phyloP scores from a whole-genome alignment of 164 flowering plant species.

The Taxillus chinensis region DNA sequence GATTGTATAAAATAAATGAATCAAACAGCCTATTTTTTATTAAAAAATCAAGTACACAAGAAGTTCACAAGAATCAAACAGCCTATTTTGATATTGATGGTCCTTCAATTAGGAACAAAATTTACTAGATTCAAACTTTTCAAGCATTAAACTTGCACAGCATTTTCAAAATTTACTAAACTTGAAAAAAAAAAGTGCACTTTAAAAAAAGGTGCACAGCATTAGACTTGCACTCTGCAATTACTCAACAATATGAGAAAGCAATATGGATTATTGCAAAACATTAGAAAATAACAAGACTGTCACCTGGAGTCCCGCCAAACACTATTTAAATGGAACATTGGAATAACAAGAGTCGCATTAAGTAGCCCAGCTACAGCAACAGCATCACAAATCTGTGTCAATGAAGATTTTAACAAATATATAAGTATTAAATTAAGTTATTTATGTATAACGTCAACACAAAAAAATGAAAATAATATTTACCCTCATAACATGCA shows the following conservation, averaged over 20 bases:
- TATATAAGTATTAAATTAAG: neutral
- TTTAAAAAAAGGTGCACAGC: too few relatives aligned
- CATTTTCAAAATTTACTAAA: too few relatives aligned
- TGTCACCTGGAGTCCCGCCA: constrained; percentile 79
- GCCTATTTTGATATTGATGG: too few relatives aligned
- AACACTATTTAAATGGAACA: constrained; percentile 70
- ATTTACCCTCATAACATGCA: neutral
- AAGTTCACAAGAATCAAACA: too few relatives aligned
- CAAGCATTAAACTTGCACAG: too few relatives aligned
- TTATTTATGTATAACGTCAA: neutral
- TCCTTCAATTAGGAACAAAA: too few relatives aligned
- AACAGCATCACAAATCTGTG: constrained; percentile 80
- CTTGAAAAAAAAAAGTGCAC: too few relatives aligned
- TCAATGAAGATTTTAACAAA: neutral
- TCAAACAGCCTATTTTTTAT: too few relatives aligned
- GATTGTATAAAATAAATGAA: too few relatives aligned
- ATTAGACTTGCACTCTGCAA: neutral
- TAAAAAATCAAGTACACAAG: too few relatives aligned
- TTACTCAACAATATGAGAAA: neutral
- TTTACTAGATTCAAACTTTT: too few relatives aligned
- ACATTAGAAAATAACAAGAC: neutral
- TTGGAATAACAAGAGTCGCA: constrained; percentile 76
- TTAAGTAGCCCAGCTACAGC: constrained; percentile 74
- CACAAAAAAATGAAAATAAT: neutral
- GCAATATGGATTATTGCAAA: too few relatives aligned